Conservation (phyloP, 2,329 filamentous ascomycete genomes). For the Calonectria pteridis region DNA sequence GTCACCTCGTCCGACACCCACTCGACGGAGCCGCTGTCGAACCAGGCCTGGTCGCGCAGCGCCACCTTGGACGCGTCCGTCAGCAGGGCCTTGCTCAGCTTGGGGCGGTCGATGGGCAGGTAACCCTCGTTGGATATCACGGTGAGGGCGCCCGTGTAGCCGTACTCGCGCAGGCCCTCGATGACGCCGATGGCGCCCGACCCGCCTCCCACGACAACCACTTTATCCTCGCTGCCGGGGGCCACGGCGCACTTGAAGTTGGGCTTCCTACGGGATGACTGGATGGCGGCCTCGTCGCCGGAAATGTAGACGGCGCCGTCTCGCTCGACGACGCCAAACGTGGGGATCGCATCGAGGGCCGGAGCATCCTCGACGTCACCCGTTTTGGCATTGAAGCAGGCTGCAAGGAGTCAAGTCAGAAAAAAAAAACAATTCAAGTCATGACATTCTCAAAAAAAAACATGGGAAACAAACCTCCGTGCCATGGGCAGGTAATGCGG, state of each 20-base stretch:
- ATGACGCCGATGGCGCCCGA: conserved; percentile 85
- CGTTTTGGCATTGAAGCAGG: conserved; percentile 90
- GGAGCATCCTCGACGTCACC: conserved; percentile 97
- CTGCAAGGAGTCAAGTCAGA: conserved; percentile 57
- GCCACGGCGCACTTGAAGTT: conserved; percentile 76
- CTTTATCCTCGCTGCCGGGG: conserved; percentile 67
- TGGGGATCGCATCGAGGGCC: conserved; percentile 85
- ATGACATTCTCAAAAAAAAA: too few relatives aligned
- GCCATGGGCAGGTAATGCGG: conserved; percentile 93
- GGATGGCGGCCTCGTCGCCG: conserved; percentile 83
- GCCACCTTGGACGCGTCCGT: conserved; percentile 84
- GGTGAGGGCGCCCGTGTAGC: conserved; percentile 84
- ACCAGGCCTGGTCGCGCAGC: conserved; percentile 83
- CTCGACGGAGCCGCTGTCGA: conserved; percentile 71
- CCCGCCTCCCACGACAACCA: conserved; percentile 91
- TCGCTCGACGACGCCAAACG: conserved; percentile 84
- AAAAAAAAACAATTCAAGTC: neutral
- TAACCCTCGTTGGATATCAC: conserved; percentile 88
- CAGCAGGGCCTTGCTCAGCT: conserved; percentile 93
- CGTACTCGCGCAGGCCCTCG: conserved; percentile 84
- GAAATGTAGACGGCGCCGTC: conserved; percentile 88
- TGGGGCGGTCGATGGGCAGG: conserved; percentile 91
- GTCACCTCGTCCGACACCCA: conserved; percentile 75
- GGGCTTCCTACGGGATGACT: conserved; percentile 78
- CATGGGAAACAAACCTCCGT: conserved; percentile 76